A percentile compares a stretch with the other conserved stretches of the same genome.
These are phyloP conservation scores for Cochlearia excelsa DNA, from an alignment of 345 rosid species.

Conservation along the genomic window DNA sequence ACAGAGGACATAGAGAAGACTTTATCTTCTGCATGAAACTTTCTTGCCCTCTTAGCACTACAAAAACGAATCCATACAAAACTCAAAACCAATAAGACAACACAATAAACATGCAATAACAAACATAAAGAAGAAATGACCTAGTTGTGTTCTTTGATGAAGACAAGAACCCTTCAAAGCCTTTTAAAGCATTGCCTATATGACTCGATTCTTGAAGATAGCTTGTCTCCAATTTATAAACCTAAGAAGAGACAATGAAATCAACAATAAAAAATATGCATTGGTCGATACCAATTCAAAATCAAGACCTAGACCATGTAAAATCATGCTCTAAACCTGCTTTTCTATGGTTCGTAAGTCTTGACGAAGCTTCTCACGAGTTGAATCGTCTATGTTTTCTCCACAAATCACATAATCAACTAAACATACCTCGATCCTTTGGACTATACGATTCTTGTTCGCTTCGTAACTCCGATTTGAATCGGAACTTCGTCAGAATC, in stretches of 20 bases:
- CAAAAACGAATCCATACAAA: constrained; percentile 24
- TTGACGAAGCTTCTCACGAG: constrained; percentile 84
- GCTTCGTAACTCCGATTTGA: too few relatives aligned
- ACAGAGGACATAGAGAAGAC: constrained; percentile 89
- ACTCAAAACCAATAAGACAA: constrained; percentile 4
- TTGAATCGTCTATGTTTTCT: too few relatives aligned
- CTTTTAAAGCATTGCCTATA: constrained; percentile 91
- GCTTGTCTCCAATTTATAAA: constrained; percentile 97
- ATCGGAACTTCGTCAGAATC: too few relatives aligned
- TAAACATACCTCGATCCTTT: too few relatives aligned
- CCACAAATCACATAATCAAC: too few relatives aligned
- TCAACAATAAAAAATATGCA: constrained; percentile 2
- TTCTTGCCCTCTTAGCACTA: constrained; percentile 93
- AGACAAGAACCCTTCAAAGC: constrained; percentile 91
- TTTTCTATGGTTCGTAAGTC: constrained; percentile 84
- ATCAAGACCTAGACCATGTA: not conserved
- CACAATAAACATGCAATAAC: not conserved
- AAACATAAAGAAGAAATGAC: constrained; percentile 39
- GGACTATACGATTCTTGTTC: too few relatives aligned
- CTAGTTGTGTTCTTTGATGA: constrained; percentile 80
- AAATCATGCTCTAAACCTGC: constrained; percentile 52
- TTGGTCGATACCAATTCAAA: not conserved
- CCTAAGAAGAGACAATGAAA: constrained; percentile 42
- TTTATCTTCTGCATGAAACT: constrained; percentile 95
- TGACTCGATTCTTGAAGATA: constrained; percentile 95